phyloP scores from a whole-genome alignment of 495 filamentous ascomycete species.

The Neurospora sublineolata region DNA sequence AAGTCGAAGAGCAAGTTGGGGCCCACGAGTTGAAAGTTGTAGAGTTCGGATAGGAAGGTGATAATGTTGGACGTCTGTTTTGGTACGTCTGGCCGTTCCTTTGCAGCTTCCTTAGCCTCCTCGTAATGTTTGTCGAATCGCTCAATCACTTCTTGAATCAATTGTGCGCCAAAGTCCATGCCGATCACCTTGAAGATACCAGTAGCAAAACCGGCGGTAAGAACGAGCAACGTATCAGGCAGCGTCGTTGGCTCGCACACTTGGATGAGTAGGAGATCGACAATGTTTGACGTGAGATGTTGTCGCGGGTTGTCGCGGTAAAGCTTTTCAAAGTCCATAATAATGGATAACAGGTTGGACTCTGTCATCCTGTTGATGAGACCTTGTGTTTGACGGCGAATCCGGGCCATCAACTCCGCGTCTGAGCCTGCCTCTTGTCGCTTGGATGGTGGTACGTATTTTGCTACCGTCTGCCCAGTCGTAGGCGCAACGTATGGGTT shows the following conservation, averaged over 20 bases:
- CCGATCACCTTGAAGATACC: conserved; percentile 79
- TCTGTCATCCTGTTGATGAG: conserved; percentile 88
- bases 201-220: conserved; percentile 82
- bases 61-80: conserved; percentile 74
- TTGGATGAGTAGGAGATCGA: conserved; percentile 60
- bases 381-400: conserved; percentile 75
- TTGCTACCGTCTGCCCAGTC: conserved; percentile 20
- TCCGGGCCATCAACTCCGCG: conserved; percentile 52
- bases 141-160: conserved; percentile 66
- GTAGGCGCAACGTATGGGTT: conserved; percentile 43
- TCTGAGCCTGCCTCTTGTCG: conserved; percentile 51
- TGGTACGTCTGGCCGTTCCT: conserved; percentile 32
- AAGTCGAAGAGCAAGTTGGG: conserved; percentile 81
- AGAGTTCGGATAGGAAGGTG: conserved; percentile 73
- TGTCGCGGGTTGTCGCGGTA: conserved; percentile 73
- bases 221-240: conserved; percentile 78
- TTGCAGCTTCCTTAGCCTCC: conserved; percentile 28
- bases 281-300: conserved; percentile 67
- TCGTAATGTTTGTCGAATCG: conserved; percentile 47
- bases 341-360: conserved; percentile 69
- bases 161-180: conserved; percentile 73
- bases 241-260: conserved; percentile 66
- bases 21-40: conserved; percentile 82
- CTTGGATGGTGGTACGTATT: conserved; percentile 86
- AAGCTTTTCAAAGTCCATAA: conserved; percentile 67